Conservation (phyloP, 306 rosid species). For the Ochetophila trinervis region DNA sequence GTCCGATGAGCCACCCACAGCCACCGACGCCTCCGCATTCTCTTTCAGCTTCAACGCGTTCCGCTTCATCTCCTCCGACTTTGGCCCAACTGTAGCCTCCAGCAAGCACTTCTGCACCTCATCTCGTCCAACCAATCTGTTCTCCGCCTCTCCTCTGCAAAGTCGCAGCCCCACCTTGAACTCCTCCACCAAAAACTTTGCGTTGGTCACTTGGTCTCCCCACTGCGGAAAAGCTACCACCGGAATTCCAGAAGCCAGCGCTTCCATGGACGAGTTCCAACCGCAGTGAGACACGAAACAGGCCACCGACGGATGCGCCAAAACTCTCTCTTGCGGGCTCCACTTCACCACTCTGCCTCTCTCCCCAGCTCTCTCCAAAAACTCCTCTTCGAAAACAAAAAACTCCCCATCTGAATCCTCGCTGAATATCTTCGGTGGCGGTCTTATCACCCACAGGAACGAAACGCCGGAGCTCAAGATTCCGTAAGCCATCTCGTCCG, state of each 20-base stretch:
- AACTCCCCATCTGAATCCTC: not conserved
- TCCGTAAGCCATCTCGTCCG: conserved; percentile 64
- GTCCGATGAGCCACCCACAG: conserved; percentile 48
- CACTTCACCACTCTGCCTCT: conserved; percentile 57
- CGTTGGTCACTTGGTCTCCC: conserved; percentile 79
- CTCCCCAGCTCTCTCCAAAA: conserved; percentile 35
- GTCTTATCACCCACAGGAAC: conserved; percentile 65
- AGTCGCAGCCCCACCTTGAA: conserved; percentile 34
- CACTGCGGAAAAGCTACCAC: conserved; percentile 68
- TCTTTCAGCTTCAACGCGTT: conserved; percentile 39
- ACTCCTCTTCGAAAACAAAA: conserved; percentile 45
- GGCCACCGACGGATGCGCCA: conserved; percentile 52
- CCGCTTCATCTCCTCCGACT: conserved; percentile 22
- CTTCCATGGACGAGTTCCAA: conserved; percentile 72
- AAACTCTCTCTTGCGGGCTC: conserved; percentile 64
- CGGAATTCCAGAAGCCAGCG: conserved; percentile 53
- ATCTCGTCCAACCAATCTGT: conserved; percentile 26
- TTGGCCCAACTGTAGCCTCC: conserved; percentile 37
- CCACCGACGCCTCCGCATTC: conserved; percentile 28
- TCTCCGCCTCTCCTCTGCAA: conserved; percentile 34
- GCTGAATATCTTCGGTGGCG: conserved; percentile 9
- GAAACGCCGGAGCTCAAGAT: conserved; percentile 37
- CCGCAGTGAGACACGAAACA: conserved; percentile 77
- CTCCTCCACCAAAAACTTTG: conserved; percentile 58
- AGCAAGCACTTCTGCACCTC: conserved; percentile 37